A percentile compares a stretch with the other conserved stretches of the same genome.
These are phyloP conservation scores for Ogataea trehaloabstinens DNA, from an alignment of 805 yeast genomes.

Conservation along the genomic window DNA sequence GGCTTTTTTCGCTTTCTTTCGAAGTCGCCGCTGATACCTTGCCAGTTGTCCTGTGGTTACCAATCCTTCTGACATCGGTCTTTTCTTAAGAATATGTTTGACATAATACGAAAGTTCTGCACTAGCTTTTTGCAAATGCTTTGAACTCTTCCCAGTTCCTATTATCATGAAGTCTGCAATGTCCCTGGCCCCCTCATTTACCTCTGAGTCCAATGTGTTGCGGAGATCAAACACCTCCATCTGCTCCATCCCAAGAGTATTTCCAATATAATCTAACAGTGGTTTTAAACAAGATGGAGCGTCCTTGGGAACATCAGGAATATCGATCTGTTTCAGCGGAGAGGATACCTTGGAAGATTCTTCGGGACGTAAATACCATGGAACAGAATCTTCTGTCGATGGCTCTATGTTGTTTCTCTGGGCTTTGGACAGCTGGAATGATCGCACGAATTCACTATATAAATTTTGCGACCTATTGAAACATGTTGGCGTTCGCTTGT, in stretches of 20 bases:
- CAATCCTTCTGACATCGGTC: slow-evolving; percentile 70
- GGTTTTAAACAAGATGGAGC: slow-evolving; percentile 53
- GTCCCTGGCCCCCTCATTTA: slow-evolving; percentile 32
- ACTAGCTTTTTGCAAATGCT: slow-evolving; percentile 73
- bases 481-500: no score
- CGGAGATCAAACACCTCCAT: slow-evolving; percentile 64
- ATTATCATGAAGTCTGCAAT: slow-evolving; percentile 55
- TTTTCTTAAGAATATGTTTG: slow-evolving; percentile 46
- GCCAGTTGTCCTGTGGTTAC: slow-evolving; percentile 55
- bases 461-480: no score
- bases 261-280: slow-evolving; percentile 46
- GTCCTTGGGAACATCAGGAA: slow-evolving; percentile 59
- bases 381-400: slow-evolving; percentile 14
- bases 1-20: slow-evolving; percentile 53
- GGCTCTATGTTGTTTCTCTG: slow-evolving; percentile 5
- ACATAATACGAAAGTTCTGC: slow-evolving; percentile 53
- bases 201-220: slow-evolving; percentile 27
- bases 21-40: slow-evolving; percentile 49
- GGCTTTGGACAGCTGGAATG: not conserved
- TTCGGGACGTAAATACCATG: slow-evolving; percentile 35
- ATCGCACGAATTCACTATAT: no score
- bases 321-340: slow-evolving; percentile 25
- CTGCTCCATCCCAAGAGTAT: slow-evolving; percentile 65
- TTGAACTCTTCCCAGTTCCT: slow-evolving; percentile 72
- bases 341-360: slow-evolving; percentile 26